Evolutionary conservation across 2,329 filamentous ascomycete species (phyloP), one percentile per base, ranked within the genome.

Genomic region (Aspergillus calidoustus): DNA sequence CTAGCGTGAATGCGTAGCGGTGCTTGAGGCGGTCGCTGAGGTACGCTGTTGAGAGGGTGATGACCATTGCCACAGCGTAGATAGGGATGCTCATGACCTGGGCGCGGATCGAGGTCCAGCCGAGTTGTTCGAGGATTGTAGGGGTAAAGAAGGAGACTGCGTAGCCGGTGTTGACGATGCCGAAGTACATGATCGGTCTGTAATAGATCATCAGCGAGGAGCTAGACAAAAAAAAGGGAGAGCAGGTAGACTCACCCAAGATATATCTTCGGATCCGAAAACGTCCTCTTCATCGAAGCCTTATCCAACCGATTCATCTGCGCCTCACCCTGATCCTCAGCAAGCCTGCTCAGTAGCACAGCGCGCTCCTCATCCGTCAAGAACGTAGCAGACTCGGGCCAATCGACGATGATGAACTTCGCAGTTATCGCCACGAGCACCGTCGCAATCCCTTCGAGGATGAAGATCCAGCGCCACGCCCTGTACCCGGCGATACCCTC

Each of bases 41-140:
- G 34, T 54, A 63, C 8, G 63, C 63, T 19, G 59, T 59, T 3
- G 60, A 62, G 7, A 76, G 64, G 0, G 70, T 69, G n/a, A 72
- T 55, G 1, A 74, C 64, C 23, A 71, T 71, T 3, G 71, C 69
- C 17, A 69, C 68, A 2, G 68, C 64, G 58, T 73, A 77, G 50
- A 76, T 66, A 0, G 74, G 74, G 49, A 77, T 74, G 38, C 66
- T 71, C 61, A 74, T 72, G 41, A 74, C 69, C 57, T 76, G 74
- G 19, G 74, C 73, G 13, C 65, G 66, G 31, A 66, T 65, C 19
- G 65, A 54, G 4, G 72, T 72, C 71, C 72, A 77, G 5, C 74
- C 73, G 11, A 76, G 64, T 53, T 73, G 69, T 23, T 65, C 66
- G 17, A 77, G 64, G 51, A 77, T 76, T 9, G 73, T 74, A 0